Percentiles rank a stretch among this genome's conserved stretches.
Conservation (phyloP, 148 eudicot genomes). For the Camellia sinensis region DNA sequence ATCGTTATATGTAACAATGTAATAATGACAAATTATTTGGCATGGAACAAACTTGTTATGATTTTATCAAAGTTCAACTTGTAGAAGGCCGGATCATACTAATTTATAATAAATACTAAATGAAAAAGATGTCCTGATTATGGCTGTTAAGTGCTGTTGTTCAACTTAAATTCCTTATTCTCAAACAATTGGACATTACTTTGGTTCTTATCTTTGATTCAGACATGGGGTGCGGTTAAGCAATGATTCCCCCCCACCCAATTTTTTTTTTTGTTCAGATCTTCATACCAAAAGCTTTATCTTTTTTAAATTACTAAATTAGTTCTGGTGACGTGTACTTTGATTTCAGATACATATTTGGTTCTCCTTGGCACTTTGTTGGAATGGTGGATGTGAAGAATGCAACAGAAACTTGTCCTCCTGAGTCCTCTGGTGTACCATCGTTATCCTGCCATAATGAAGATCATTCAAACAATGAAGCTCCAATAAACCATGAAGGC, state of each 20-base stretch:
- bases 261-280: not conserved
- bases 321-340: conserved; percentile 1
- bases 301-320: not conserved
- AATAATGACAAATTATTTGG: too few relatives aligned
- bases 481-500: not conserved
- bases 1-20: too few relatives aligned
- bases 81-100: not conserved
- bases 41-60: not conserved
- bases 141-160: not conserved
- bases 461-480: conserved; percentile 6
- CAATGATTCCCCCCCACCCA: not conserved
- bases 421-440: not conserved
- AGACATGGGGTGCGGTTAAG: not conserved
- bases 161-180: not conserved
- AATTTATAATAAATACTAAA: not conserved
- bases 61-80: not conserved
- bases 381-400: conserved; percentile 22
- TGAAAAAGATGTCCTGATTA: not conserved
- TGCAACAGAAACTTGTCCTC: not conserved
- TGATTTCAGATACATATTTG: conserved; percentile 11
- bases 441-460: not conserved
- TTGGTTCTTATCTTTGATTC: not conserved
- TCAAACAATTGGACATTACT: not conserved
- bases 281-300: not conserved
- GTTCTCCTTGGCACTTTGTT: conserved; percentile 7